phyloP scores from a whole-genome alignment of 768 basidiomycete genomes.

The Udeniomyces megalosporus region DNA sequence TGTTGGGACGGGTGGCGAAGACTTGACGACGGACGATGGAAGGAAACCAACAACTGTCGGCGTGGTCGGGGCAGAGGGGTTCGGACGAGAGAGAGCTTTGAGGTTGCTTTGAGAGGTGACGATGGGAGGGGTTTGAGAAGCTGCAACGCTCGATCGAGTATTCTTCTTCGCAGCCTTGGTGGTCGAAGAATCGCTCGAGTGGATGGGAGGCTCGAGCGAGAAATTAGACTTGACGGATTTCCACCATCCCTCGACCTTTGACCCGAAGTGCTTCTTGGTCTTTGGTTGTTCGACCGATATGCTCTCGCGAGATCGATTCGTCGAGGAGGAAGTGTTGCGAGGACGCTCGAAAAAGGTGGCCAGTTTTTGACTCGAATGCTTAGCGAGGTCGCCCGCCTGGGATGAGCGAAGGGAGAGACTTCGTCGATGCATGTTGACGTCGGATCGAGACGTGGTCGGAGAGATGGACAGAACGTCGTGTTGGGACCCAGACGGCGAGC shows the following conservation, averaged over 20 bases:
- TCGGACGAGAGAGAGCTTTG: background rate
- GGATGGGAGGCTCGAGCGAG: constrained; percentile 17
- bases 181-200: background rate
- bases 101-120: background rate
- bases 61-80: background rate
- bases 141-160: background rate
- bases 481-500: background rate
- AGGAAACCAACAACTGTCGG: constrained; percentile 5
- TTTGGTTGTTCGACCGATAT: constrained; percentile 1
- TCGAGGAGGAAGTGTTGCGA: constrained; percentile 21
- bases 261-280: constrained; percentile 23
- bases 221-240: constrained; percentile 30
- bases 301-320: constrained; percentile 19
- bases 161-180: background rate
- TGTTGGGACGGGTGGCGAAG: background rate
- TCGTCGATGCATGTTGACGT: background rate
- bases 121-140: background rate
- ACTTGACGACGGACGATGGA: background rate
- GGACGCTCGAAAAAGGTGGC: constrained; percentile 19
- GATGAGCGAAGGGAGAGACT: constrained; percentile 7
- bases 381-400: constrained; percentile 2
- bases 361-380: background rate
- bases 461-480: background rate
- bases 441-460: background rate
- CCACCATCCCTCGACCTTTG: constrained; percentile 32